Evolutionary conservation across 148 eudicot genomes (phyloP).

Genomic region (Amaranthus hypochondriacus): DNA sequence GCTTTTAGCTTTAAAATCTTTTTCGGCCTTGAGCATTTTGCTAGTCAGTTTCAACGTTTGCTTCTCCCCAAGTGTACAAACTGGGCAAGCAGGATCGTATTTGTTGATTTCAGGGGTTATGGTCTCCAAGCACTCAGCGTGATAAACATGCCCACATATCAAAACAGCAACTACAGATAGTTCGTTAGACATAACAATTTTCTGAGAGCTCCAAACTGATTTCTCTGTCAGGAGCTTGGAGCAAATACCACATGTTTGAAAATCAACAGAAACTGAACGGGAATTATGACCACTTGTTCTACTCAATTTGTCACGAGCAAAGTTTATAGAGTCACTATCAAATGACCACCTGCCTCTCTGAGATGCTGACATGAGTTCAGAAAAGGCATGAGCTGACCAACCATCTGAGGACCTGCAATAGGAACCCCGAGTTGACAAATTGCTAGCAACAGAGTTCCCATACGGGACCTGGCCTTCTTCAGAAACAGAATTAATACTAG

Average conservation of each 20-base stretch:
- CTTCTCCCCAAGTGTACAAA: conserved; percentile 90
- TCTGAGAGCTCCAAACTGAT: conserved; percentile 69
- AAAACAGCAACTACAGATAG: conserved; percentile 74
- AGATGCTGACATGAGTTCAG: conserved; percentile 61
- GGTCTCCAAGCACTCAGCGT: conserved; percentile 86
- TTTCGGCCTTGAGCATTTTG: conserved; percentile 64
- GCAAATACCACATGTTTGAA: conserved; percentile 76
- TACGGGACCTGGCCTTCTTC: conserved; percentile 44
- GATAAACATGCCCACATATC: conserved; percentile 86
- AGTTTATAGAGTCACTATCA: conserved; percentile 62
- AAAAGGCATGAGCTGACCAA: conserved; percentile 68
- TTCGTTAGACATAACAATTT: conserved; percentile 58
- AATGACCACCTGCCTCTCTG: conserved; percentile 75
- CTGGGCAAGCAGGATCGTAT: conserved; percentile 89
- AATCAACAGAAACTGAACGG: conserved; percentile 42
- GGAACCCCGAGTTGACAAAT: conserved; percentile 63
- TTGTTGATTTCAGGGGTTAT: conserved; percentile 78
- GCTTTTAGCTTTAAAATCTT: conserved; percentile 47
- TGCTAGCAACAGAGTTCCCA: conserved; percentile 44
- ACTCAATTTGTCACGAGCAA: conserved; percentile 43
- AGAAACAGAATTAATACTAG: conserved; percentile 42
- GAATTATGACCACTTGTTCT: conserved; percentile 42
- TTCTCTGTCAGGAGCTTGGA: conserved; percentile 66
- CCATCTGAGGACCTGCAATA: conserved; percentile 75
- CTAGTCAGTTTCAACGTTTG: conserved; percentile 56